These are phyloP conservation scores for Canavalia gladiata DNA, from an alignment of 306 rosid genomes.

Conservation along the genomic window DNA sequence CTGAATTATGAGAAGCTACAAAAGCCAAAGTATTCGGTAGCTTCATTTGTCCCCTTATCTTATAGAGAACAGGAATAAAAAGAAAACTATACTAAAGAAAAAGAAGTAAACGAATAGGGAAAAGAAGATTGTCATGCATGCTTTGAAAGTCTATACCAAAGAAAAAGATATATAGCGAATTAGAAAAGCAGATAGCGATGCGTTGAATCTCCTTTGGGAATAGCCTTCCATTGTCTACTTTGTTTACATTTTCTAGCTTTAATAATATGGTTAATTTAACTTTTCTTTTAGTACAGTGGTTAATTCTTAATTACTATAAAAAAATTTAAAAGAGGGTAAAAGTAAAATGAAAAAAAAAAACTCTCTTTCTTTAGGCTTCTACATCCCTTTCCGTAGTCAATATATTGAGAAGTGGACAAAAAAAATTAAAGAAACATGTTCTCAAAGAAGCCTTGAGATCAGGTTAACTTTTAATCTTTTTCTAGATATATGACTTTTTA, in stretches of 20 bases:
- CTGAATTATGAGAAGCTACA: constrained; percentile 23
- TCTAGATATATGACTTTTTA: constrained; percentile 11
- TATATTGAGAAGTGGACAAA: constrained; percentile 14
- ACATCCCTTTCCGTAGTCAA: constrained; percentile 23
- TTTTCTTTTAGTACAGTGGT: not conserved
- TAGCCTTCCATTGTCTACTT: constrained; percentile 39
- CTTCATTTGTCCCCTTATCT: constrained; percentile 15
- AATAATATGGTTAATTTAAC: not conserved
- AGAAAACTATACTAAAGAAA: constrained; percentile 39
- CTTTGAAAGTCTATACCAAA: constrained; percentile 44
- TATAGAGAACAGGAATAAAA: constrained; percentile 30
- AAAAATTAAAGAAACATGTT: constrained; percentile 33
- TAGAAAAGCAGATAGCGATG: constrained; percentile 43
- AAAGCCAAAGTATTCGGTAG: constrained; percentile 47
- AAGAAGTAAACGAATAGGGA: constrained; percentile 39
- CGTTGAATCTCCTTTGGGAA: constrained; percentile 38
- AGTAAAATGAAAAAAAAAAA: not conserved
- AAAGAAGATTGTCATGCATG: constrained; percentile 45
- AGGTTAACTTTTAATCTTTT: constrained; percentile 37
- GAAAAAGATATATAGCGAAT: constrained; percentile 37
- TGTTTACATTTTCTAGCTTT: constrained; percentile 22
- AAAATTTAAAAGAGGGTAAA: not conserved
- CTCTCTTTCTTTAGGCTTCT: constrained; percentile 27
- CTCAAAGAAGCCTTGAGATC: constrained; percentile 40
- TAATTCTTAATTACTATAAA: constrained; percentile 14